Evolutionary conservation across 2,329 filamentous ascomycete species (phyloP).

Genomic region (Colletotrichum sp.): DNA sequence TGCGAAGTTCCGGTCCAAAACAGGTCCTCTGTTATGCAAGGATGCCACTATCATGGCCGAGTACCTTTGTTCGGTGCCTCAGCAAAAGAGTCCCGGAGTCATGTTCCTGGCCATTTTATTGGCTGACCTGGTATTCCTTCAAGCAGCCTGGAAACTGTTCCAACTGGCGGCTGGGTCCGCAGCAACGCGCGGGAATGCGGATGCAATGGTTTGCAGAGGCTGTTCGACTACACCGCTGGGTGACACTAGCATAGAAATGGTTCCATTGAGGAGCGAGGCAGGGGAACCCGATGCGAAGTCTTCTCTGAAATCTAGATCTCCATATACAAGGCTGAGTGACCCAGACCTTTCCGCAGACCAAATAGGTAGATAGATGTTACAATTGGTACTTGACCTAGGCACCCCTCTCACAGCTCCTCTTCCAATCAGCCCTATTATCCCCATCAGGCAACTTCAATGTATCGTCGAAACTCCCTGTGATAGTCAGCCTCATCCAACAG

Average conservation of each 20-base stretch:
- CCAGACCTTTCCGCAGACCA: neutral
- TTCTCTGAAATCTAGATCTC: neutral
- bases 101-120: neutral
- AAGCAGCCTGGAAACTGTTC: neutral
- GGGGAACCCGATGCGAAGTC: neutral
- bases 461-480: neutral
- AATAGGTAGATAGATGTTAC: neutral
- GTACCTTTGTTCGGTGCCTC: neutral
- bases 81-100: neutral
- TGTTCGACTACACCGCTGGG: neutral
- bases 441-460: neutral
- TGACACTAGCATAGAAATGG: neutral
- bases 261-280: neutral
- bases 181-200: neutral
- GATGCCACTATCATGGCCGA: neutral
- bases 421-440: neutral
- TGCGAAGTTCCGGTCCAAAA: neutral
- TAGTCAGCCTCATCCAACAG: neutral
- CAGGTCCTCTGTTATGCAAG: neutral
- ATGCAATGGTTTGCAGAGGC: neutral
- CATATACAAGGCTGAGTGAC: neutral
- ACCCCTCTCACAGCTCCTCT: neutral
- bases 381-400: neutral
- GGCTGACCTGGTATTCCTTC: neutral
- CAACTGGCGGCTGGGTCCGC: neutral